Conservation (phyloP, 75 land plant genomes). For the Gnetum montanum region DNA sequence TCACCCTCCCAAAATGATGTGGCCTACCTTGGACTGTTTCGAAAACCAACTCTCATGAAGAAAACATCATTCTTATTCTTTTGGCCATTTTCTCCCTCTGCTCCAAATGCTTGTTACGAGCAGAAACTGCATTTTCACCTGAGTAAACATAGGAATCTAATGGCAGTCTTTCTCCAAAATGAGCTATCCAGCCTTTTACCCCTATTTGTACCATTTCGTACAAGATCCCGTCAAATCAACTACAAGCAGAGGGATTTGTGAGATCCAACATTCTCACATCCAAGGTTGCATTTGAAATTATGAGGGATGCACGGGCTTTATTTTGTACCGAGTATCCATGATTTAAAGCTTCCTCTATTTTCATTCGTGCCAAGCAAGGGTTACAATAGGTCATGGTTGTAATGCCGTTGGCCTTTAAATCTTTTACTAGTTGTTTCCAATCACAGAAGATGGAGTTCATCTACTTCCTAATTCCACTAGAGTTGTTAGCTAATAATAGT, state of each 20-base stretch:
- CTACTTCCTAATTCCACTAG: slow-evolving; percentile 98
- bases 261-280: too few species aligned
- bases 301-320: slow-evolving; percentile 40
- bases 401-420: slow-evolving; percentile 35
- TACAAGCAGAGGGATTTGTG: slow-evolving; percentile 52
- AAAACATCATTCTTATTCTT: slow-evolving; percentile 69
- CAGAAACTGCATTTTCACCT: too few species aligned
- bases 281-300: slow-evolving; percentile 85
- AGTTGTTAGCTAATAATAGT: slow-evolving; percentile 68
- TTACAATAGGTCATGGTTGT: slow-evolving; percentile 75
- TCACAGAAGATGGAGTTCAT: slow-evolving; percentile 33
- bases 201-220: slow-evolving; percentile 69
- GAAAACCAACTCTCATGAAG: slow-evolving; percentile 82
- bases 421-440: slow-evolving; percentile 58
- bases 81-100: slow-evolving; percentile 75
- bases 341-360: slow-evolving; percentile 40
- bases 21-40: slow-evolving; percentile 66
- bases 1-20: slow-evolving; percentile 95
- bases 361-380: slow-evolving; percentile 71
- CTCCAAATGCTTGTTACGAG: slow-evolving; percentile 81
- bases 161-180: slow-evolving; percentile 91
- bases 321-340: slow-evolving; percentile 54
- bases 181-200: slow-evolving; percentile 78
- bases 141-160: too few species aligned
- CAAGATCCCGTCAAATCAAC: slow-evolving; percentile 73